These are phyloP conservation scores for Sarocladium kiliense DNA, from an alignment of 2,329 filamentous ascomycete genomes.

Conservation along the genomic window DNA sequence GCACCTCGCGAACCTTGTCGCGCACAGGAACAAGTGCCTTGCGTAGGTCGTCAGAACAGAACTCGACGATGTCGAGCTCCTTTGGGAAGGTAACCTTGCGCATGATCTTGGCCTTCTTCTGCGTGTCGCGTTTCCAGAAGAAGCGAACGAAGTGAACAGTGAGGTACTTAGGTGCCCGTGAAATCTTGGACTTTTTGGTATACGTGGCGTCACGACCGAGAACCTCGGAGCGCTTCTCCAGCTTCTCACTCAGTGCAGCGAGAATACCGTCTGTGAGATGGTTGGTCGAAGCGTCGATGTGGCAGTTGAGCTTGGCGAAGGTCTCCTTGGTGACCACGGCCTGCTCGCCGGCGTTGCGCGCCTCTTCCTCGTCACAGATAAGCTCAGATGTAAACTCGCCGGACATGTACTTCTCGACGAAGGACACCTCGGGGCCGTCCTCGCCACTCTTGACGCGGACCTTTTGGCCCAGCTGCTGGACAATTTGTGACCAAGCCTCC, in stretches of 20 bases:
- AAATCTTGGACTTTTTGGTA: conserved; percentile 86
- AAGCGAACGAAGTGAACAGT: conserved; percentile 97
- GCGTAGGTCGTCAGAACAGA: conserved; percentile 86
- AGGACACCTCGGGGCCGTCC: conserved; percentile 54
- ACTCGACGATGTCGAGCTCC: conserved; percentile 89
- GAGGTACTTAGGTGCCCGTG: conserved; percentile 87
- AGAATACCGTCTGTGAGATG: conserved; percentile 85
- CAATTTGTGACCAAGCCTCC: conserved; percentile 95
- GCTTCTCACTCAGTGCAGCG: conserved; percentile 76
- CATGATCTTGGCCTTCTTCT: conserved; percentile 99
- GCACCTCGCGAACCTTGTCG: conserved; percentile 90
- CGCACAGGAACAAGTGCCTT: conserved; percentile 83
- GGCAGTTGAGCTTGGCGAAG: conserved; percentile 93
- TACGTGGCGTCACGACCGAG: conserved; percentile 77
- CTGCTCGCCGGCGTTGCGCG: conserved; percentile 69
- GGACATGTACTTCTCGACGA: conserved; percentile 86
- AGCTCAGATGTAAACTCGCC: conserved; percentile 75
- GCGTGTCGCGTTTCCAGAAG: conserved; percentile 92
- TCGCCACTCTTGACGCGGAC: conserved; percentile 58
- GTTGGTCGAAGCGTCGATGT: conserved; percentile 83
- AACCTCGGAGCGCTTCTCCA: conserved; percentile 81
- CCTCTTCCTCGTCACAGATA: conserved; percentile 77
- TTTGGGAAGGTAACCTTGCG: conserved; percentile 95
- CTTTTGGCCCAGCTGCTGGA: conserved; percentile 76
- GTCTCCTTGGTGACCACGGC: conserved; percentile 61